A percentile compares a stretch with the other conserved stretches of the same genome.
These are phyloP conservation scores for Taxillus chinensis DNA, from an alignment of 164 flowering plant genomes.

Conservation along the genomic window DNA sequence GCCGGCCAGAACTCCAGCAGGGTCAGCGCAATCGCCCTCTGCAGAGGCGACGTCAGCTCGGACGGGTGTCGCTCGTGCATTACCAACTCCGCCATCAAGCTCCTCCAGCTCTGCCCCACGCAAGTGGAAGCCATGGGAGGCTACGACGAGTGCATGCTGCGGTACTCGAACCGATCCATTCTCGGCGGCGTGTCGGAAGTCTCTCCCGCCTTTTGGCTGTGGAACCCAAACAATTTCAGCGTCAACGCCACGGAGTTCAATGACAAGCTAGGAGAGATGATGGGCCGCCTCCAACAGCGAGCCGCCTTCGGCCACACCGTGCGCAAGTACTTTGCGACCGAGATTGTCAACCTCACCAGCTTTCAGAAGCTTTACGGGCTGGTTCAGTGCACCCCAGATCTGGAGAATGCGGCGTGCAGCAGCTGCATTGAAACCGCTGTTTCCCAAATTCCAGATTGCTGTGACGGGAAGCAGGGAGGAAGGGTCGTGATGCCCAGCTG, in stretches of 20 bases:
- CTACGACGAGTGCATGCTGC: not conserved
- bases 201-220: not conserved
- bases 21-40: not conserved
- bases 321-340: no score
- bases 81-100: not conserved
- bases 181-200: not conserved
- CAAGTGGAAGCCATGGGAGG: not conserved
- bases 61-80: not conserved
- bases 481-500: constrained; percentile 13
- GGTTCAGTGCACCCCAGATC: no score
- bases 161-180: not conserved
- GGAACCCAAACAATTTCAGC: no score
- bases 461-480: not conserved
- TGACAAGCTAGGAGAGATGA: no score
- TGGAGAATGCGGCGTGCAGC: no score
- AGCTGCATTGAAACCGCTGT: no score
- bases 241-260: no score
- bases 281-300: no score
- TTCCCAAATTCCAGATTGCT: no score
- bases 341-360: no score
- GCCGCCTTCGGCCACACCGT: no score
- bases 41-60: not conserved
- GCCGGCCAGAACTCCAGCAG: not conserved
- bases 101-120: not conserved
- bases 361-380: no score